These are phyloP conservation scores for Rhododendron ovatum DNA, from an alignment of 148 eudicot genomes.

Conservation along the genomic window DNA sequence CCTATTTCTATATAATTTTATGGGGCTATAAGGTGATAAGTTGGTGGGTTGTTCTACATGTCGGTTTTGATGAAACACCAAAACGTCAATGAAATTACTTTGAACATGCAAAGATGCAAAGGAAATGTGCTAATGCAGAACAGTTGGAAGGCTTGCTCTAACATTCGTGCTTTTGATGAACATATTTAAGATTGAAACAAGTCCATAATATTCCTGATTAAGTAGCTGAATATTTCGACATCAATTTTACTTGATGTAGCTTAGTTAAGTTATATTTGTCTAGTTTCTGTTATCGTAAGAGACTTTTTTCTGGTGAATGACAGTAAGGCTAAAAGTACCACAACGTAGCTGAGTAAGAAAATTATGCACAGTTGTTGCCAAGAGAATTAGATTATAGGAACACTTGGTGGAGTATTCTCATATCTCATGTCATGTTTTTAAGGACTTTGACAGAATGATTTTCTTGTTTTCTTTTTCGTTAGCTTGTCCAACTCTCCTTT, in stretches of 20 bases:
- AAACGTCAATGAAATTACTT: background rate
- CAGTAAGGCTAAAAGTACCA: background rate
- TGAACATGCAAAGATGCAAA: background rate
- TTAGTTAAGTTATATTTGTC: background rate
- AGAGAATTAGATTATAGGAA: background rate
- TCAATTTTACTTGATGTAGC: background rate
- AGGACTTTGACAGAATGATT: background rate
- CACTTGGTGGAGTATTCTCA: background rate
- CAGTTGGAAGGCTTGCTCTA: background rate
- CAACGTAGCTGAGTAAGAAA: background rate
- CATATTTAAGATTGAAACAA: background rate
- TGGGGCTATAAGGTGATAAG: background rate
- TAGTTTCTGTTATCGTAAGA: background rate
- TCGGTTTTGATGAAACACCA: background rate
- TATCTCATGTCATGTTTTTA: background rate
- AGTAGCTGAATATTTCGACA: background rate
- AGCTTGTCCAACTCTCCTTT: background rate
- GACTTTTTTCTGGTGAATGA: background rate
- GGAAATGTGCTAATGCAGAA: background rate
- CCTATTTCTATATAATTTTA: background rate
- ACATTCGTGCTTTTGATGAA: background rate
- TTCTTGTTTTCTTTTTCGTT: background rate
- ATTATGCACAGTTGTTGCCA: background rate
- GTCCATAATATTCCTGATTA: background rate
- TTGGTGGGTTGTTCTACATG: background rate